Evolutionary conservation across 1,139 yeast genomes (phyloP), one percentile per base, ranked within the genome.

Genomic region (Kodamaea anthophila): DNA sequence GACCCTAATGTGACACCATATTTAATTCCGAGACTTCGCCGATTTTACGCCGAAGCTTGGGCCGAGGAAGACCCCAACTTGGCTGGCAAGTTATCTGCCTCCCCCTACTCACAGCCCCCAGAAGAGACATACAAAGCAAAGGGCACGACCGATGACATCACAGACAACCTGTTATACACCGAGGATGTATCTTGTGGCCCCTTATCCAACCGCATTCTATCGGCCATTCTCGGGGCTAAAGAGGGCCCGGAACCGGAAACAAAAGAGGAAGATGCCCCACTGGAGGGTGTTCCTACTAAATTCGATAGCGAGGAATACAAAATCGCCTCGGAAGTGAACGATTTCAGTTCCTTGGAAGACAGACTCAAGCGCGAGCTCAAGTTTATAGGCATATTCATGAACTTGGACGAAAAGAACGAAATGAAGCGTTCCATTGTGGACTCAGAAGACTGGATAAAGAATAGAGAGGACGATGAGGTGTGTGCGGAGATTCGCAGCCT

Each of bases 401-500:
- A 80, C 43, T 67, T 57, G 37, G 53, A 50, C 41, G 59, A 58
- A 26, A 59, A 55, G 33, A 30, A 15, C 49, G 50, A 29, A 15
- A 23, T 15, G 23, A 22, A 9, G 9, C 26, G n/a, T 25, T 56
- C 55, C 31, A 62, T 66, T n/a, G 63, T 74, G 33, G 84, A 79
- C 36, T 70, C 71, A 28, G 86, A 80, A 52, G 72, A 66, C 18
- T 88, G 96, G 96, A 60, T 81, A 14, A 68, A 71, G 33, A 79
- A 82, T 26, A 70, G 82, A 39, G 96, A 93, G 51, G 99, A 93
- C 53, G 98, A 93, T 55, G 98, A 93, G 53, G 77, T 93, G 5
- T 81, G 94, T 40, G 78, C 82, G 1, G 97, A 91, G 47, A 62
- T 91, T 39, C 66, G 98, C 38, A 54, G 58, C 14, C 59, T 88